Base-by-base conservation (phyloP, 1,284 basidiomycete species). In the Sporisorium iseilematis-ciliati region DNA sequence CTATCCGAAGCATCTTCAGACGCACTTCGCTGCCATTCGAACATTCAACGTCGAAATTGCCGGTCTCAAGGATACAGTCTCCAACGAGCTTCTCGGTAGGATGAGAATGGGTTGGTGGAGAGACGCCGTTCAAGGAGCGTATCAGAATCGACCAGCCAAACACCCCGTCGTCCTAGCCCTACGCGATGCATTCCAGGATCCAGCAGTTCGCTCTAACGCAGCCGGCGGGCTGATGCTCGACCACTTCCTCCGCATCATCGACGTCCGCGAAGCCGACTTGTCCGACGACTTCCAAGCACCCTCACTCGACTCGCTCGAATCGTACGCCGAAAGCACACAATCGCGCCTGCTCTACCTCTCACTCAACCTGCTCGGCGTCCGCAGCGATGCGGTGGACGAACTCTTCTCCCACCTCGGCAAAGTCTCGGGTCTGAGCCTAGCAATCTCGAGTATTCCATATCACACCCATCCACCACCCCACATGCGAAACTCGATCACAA, bases 21-120 rank as follows among this genome's bases (percentile, higher is more conserved):
- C 69, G 12, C 82, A 83, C 52, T 85, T 78, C 63, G 78, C 82
- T 8, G 79, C 82, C 40, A 71, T 85, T 16, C 78, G 83, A 16
- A 74, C 79, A 14, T 80, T 85, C 68, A 79, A 83, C 45, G 69
- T 77, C 40, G 84, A 85, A 58, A 65, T 82, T 11, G 80, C 82
- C 11, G 66, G 73, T 2, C 65, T 85, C 26, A 80, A 80, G 48
- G 81, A 83, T 42, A 74, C 55, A 11, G 79, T 85, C 4, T 79
- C 76, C n/a, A 81, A 80, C 55, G 82, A 84, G 64, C 70, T 84
- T 12, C 68, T 85, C 0, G 84, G 82, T 4, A 64, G 82, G 14
- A 81, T 85, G 66, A 58, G 83, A 12, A 78, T 82, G 68, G 80
- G 79, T 0, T 85, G 82, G 82, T 85, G 84, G 84, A 48, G 83